Conservation (phyloP, 73 alveolate genomes). For the Paramecium bursaria region DNA sequence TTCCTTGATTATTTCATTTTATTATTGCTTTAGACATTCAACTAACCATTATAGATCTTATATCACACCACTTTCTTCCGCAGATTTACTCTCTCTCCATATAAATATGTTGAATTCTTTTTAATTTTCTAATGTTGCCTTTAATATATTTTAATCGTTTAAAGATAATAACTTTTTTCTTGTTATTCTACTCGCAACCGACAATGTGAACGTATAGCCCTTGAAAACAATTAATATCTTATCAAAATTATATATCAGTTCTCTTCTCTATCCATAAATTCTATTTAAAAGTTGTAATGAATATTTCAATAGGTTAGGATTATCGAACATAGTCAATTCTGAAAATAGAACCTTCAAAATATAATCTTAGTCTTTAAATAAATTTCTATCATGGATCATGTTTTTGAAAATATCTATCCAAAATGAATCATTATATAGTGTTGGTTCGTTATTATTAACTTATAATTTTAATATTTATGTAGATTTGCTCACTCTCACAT, state of each 20-base stretch:
- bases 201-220: not conserved
- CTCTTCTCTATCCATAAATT: slow-evolving; percentile 46
- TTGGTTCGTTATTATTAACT: not conserved
- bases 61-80: slow-evolving; percentile 39
- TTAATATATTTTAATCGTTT: not conserved
- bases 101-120: not conserved
- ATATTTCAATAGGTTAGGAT: not conserved
- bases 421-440: not conserved
- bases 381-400: not conserved
- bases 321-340: slow-evolving; percentile 16
- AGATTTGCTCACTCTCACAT: slow-evolving; percentile 52
- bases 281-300: slow-evolving; percentile 7
- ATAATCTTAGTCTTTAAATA: not conserved
- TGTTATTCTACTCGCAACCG: slow-evolving; percentile 8
- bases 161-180: slow-evolving; percentile 13
- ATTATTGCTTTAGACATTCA: not conserved
- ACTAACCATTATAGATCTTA: slow-evolving; percentile 10
- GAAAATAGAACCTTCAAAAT: not conserved
- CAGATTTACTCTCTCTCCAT: slow-evolving; percentile 5
- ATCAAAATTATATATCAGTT: slow-evolving; percentile 10
- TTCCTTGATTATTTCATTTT: not conserved
- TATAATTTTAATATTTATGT: slow-evolving; percentile 5
- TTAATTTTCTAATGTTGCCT: slow-evolving; percentile 13
- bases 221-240: not conserved
- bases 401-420: not conserved